These are phyloP conservation scores for Fusarium nygamai DNA, from an alignment of 2,329 filamentous ascomycete genomes.

Conservation along the genomic window DNA sequence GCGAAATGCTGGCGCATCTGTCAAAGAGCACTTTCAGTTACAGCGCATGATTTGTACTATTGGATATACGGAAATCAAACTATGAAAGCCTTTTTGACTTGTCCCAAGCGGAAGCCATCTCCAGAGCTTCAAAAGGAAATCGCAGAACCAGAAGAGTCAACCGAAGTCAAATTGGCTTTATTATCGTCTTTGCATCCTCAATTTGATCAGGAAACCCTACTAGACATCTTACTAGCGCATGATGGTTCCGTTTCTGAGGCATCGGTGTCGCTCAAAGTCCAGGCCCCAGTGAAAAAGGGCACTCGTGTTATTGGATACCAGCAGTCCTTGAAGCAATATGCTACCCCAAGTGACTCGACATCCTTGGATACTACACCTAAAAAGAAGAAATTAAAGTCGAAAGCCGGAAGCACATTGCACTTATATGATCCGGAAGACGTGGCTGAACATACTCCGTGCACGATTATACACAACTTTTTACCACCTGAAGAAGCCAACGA, in stretches of 20 bases:
- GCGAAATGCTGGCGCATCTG: background rate
- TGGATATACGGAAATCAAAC: slow-evolving; percentile 3
- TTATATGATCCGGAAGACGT: slow-evolving; percentile 85
- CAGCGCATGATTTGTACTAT: background rate
- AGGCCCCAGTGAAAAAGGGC: slow-evolving; percentile 47
- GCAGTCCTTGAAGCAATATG: slow-evolving; percentile 69
- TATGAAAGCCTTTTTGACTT: slow-evolving; percentile 69
- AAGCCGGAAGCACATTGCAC: slow-evolving; percentile 84
- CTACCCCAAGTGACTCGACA: slow-evolving; percentile 33
- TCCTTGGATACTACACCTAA: slow-evolving; percentile 28
- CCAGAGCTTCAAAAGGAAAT: slow-evolving; percentile 40
- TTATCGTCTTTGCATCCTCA: slow-evolving; percentile 79
- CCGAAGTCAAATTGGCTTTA: slow-evolving; percentile 88
- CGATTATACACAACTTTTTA: slow-evolving; percentile 91
- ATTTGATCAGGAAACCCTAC: slow-evolving; percentile 70
- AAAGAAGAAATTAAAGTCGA: slow-evolving; percentile 68
- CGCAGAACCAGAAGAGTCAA: slow-evolving; percentile 74
- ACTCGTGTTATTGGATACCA: slow-evolving; percentile 62
- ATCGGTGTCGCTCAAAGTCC: slow-evolving; percentile 61
- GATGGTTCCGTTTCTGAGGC: slow-evolving; percentile 79
- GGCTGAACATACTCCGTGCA: slow-evolving; percentile 85
- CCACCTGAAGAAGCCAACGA: slow-evolving; percentile 75
- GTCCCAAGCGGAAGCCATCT: slow-evolving; percentile 60
- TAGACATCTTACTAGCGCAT: slow-evolving; percentile 82
- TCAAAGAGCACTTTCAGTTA: background rate